Evolutionary conservation across 192 early-diverging fungal genomes (phyloP).

Genomic region (Chytriomyces confervae): DNA sequence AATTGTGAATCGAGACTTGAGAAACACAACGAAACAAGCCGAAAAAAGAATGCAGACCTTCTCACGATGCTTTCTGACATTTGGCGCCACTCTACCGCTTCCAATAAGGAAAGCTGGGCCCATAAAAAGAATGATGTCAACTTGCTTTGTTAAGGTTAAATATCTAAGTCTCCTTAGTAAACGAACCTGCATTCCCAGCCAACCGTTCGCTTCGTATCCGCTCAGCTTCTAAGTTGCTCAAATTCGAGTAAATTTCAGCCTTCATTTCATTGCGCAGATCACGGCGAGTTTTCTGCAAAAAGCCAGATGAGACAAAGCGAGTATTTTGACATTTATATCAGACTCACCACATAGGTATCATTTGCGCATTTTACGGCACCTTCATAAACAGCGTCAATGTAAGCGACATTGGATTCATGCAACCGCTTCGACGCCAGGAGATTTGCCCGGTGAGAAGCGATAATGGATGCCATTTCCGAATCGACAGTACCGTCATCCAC

Average conservation of each 20-base stretch:
- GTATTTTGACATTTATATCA: neutral
- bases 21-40: neutral
- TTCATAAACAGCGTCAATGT: slow-evolving; percentile 15
- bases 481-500: neutral
- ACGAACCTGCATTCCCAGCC: neutral
- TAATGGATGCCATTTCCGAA: neutral
- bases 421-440: neutral
- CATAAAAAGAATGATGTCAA: neutral
- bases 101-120: neutral
- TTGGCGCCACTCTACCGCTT: neutral
- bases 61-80: neutral
- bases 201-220: neutral
- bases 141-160: neutral
- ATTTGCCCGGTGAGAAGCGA: neutral
- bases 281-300: neutral
- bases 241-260: neutral
- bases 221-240: neutral
- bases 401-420: neutral
- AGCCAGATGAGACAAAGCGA: neutral
- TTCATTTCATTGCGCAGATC: neutral
- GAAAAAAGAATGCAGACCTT: neutral
- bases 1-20: neutral
- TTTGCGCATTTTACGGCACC: neutral
- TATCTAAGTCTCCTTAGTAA: neutral
- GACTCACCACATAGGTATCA: slow-evolving; percentile 19